Percentiles rank a stretch among this genome's conserved stretches.
These are phyloP conservation scores for Botrytis porri DNA, from an alignment of 2,329 filamentous ascomycete species.

Conservation along the genomic window DNA sequence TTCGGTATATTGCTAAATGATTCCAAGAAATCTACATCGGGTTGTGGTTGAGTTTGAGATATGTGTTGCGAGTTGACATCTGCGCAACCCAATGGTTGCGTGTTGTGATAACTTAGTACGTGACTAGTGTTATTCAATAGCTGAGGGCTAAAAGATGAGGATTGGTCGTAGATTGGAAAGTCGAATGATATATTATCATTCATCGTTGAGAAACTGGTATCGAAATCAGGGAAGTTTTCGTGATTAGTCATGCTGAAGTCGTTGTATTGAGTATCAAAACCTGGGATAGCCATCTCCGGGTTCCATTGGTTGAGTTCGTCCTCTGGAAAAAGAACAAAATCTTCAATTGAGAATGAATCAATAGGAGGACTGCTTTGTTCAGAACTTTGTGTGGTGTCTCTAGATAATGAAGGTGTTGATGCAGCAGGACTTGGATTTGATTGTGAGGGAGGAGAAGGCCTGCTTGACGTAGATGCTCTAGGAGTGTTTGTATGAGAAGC, in stretches of 20 bases:
- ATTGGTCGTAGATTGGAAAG: constrained; percentile 25
- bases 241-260: constrained; percentile 33
- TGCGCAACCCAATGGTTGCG: constrained; percentile 1
- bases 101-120: not conserved
- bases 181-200: constrained; percentile 22
- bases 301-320: constrained; percentile 29
- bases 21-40: constrained; percentile 8
- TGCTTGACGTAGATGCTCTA: constrained; percentile 27
- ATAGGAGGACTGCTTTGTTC: constrained; percentile 23
- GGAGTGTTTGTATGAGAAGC: constrained; percentile 29
- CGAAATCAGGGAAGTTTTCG: constrained; percentile 24
- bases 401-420: constrained; percentile 22
- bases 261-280: constrained; percentile 24
- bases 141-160: constrained; percentile 17
- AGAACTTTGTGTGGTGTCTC: constrained; percentile 23
- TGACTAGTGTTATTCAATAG: not conserved
- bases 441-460: constrained; percentile 24
- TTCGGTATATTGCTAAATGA: not conserved
- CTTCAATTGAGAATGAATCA: constrained; percentile 31
- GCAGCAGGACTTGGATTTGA: constrained; percentile 24
- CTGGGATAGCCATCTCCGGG: constrained; percentile 24
- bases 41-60: not conserved
- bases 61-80: constrained; percentile 11
- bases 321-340: constrained; percentile 36
- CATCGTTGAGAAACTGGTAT: constrained; percentile 4